A percentile compares a stretch with the other conserved stretches of the same genome.
These are phyloP conservation scores for Globisporangium orthogonon DNA, from an alignment of 352 stramenopile species.

Conservation along the genomic window DNA sequence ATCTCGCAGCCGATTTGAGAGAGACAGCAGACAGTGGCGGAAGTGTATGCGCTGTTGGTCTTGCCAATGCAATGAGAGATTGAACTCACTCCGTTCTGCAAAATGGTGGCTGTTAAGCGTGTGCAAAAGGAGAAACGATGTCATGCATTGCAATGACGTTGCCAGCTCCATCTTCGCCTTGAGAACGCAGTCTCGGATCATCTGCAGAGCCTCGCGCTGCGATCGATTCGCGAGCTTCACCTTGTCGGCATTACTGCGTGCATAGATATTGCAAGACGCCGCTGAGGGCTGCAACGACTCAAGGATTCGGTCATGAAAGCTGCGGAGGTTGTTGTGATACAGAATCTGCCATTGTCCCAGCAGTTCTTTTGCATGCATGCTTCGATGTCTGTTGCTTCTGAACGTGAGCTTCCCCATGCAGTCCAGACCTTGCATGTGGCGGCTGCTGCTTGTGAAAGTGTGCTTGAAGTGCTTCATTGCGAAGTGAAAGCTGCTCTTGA, in stretches of 20 bases:
- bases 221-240: constrained; percentile 6
- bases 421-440: not conserved
- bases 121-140: constrained; percentile 13
- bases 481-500: constrained; percentile 23
- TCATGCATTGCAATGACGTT: constrained; percentile 8
- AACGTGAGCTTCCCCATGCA: not conserved
- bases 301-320: constrained; percentile 9
- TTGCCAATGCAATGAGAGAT: not conserved
- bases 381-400: not conserved
- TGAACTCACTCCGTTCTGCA: not conserved
- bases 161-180: not conserved
- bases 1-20: constrained; percentile 3
- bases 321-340: constrained; percentile 22
- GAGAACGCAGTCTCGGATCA: not conserved
- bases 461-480: constrained; percentile 5
- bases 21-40: constrained; percentile 2
- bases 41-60: not conserved
- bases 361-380: not conserved
- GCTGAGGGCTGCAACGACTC: not conserved
- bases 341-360: constrained; percentile 27
- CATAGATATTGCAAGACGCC: constrained; percentile 11
- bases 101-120: constrained; percentile 1
- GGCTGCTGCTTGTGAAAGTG: not conserved
- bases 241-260: constrained; percentile 6
- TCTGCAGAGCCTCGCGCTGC: not conserved